Base-by-base conservation (phyloP, 1,284 basidiomycete species). In the Athelia psychrophila region DNA sequence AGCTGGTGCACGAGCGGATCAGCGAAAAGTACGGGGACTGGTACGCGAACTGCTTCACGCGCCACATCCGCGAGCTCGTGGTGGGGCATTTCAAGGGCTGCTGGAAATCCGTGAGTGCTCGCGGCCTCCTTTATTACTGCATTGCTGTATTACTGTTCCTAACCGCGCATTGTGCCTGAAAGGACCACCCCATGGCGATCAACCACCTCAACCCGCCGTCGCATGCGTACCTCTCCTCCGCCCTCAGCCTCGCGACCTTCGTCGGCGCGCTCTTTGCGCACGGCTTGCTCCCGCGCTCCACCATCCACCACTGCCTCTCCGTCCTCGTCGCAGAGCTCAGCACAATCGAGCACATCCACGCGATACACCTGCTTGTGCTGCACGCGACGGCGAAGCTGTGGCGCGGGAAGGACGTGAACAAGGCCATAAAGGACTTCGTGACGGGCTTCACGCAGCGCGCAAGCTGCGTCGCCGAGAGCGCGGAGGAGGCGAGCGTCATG, bases 31-130 rank as follows among this genome's bases (percentile, higher is more conserved):
- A 53, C n/a, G 63, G 61, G 1, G 55, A 59, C 47, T 55, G 58
- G 38, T 50, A 51, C 19, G 62, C 66, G 9, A 55, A 52, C 27
- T 58, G 57, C 25, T 73, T 73, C 51, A 27, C 57, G 2, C 61
- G 60, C 49, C 57, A 64, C 18, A 56, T 74, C 22, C 56, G 60
- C n/a, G 62, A 66, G 23, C 58, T 51, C 19, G 55, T 66, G 6
- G 53, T 70, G 22, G 56, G 60, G 9, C 64, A 68, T 20, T 71
- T 71, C 49, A 60, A 62, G 22, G 61, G 59, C 1, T 62, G 60
- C 50, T 74, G 71, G 72, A 59, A 64, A 45, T 51, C 61, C 32
- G 72, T 74, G 52, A 36, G 70, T 65, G 27, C 16, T 48, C 16
- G n/a, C n/a, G n/a, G n/a, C n/a, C n/a, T n/a, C n/a, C n/a, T n/a